phyloP scores from a whole-genome alignment of 2,329 filamentous ascomycete genomes.

The Stylonectria norvegica region DNA sequence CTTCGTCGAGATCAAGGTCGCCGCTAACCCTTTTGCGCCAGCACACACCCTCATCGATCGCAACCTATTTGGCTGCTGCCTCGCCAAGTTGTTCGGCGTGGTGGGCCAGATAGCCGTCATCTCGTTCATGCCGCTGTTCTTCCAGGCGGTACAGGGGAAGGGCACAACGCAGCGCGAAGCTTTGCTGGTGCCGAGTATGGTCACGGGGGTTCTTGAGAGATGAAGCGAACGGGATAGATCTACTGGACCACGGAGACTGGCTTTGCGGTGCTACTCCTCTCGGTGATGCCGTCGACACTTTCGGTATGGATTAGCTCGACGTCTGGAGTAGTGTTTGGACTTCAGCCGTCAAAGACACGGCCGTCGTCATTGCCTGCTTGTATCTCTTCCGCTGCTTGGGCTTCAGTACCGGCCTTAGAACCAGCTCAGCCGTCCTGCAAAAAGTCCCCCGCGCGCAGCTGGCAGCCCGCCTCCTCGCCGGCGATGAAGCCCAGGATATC shows the following conservation, averaged over 20 bases:
- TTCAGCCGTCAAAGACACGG: constrained; percentile 63
- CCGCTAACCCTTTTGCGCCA: constrained; percentile 70
- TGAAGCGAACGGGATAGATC: constrained; percentile 68
- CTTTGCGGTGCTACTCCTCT: constrained; percentile 52
- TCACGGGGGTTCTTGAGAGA: constrained; percentile 63
- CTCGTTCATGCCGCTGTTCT: constrained; percentile 76
- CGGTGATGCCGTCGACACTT: constrained; percentile 54
- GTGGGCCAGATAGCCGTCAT: constrained; percentile 54
- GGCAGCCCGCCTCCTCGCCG: constrained; percentile 48
- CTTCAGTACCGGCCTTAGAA: constrained; percentile 71
- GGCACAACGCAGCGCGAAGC: constrained; percentile 62
- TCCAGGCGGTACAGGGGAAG: constrained; percentile 66
- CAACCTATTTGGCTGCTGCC: constrained; percentile 63
- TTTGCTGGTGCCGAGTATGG: constrained; percentile 63
- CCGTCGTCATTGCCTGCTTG: constrained; percentile 72
- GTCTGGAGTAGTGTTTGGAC: constrained; percentile 52
- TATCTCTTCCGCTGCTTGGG: constrained; percentile 79
- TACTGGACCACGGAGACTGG: constrained; percentile 63
- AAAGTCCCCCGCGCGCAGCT: constrained; percentile 60
- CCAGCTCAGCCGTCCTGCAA: constrained; percentile 69
- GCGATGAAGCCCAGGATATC: constrained; percentile 60
- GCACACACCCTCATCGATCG: constrained; percentile 68
- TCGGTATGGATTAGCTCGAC: constrained; percentile 48
- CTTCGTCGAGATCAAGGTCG: constrained; percentile 64
- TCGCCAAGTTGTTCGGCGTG: constrained; percentile 70